Evolutionary conservation across 2,329 filamentous ascomycete species (phyloP).

Genomic region (Podosphaera xanthii): DNA sequence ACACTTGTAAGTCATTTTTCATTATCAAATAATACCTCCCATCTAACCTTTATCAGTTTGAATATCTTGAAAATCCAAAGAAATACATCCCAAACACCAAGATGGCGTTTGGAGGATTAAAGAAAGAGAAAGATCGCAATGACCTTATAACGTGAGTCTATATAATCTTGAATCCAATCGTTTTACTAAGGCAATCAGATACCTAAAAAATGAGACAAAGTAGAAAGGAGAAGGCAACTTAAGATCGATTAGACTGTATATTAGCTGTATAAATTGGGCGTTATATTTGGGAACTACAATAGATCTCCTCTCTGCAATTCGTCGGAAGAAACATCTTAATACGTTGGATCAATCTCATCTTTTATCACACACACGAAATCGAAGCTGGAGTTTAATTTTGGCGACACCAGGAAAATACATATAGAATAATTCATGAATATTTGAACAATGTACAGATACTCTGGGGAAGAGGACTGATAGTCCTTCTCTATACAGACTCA

Average conservation of each 20-base stretch:
- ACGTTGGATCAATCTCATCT: too few species aligned
- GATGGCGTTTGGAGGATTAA: constrained; percentile 99
- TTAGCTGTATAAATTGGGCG: constrained; percentile 5
- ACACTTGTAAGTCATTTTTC: constrained; percentile 41
- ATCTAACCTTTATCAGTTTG: constrained; percentile 35
- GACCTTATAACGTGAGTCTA: constrained; percentile 81
- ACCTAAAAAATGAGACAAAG: constrained; percentile 40
- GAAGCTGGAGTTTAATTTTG: too few species aligned
- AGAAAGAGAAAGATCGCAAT: constrained; percentile 99
- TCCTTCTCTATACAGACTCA: too few species aligned
- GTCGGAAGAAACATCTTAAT: too few species aligned
- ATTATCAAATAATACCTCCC: neutral
- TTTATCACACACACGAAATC: too few species aligned
- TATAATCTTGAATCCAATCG: neutral
- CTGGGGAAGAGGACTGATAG: too few species aligned
- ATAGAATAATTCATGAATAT: too few species aligned
- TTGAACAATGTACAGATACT: too few species aligned
- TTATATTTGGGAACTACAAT: neutral
- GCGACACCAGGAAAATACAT: too few species aligned
- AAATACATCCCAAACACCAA: constrained; percentile 99
- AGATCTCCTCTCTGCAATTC: neutral
- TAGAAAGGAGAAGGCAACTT: constrained; percentile 24
- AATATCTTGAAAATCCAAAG: constrained; percentile 99
- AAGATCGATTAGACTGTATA: constrained; percentile 18
- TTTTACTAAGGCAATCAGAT: constrained; percentile 20